Evolutionary conservation across 2,329 filamentous ascomycete species (phyloP).

Genomic region (Calcarisporium arbuscula): DNA sequence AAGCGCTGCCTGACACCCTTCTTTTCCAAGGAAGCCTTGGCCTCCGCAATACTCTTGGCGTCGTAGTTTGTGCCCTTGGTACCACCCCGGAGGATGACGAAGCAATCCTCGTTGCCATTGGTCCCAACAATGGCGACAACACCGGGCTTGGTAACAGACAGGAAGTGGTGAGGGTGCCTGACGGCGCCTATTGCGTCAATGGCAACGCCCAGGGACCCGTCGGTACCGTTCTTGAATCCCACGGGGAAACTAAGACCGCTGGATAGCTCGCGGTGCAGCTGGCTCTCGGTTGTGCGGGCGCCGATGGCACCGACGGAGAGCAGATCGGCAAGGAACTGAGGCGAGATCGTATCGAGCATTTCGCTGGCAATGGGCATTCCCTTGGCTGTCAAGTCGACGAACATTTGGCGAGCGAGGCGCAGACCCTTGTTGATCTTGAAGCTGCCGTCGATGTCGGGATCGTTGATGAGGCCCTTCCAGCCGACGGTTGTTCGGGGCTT

Average conservation of each 20-base stretch:
- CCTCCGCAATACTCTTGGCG: constrained; percentile 72
- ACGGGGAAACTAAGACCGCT: constrained; percentile 94
- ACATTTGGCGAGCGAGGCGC: constrained; percentile 78
- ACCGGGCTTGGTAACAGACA: constrained; percentile 94
- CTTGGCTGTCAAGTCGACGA: constrained; percentile 82
- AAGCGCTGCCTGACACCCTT: constrained; percentile 69
- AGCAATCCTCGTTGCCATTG: constrained; percentile 92
- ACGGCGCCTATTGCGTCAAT: constrained; percentile 95
- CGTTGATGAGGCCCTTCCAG: constrained; percentile 98
- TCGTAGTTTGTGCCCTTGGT: constrained; percentile 94
- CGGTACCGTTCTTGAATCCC: constrained; percentile 99
- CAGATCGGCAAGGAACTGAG: constrained; percentile 91
- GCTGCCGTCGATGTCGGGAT: constrained; percentile 95
- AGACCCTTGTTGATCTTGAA: constrained; percentile 99
- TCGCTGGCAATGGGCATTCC: constrained; percentile 96
- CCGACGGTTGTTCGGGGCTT: constrained; percentile 97
- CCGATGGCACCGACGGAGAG: constrained; percentile 89
- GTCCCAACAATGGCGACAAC: constrained; percentile 93
- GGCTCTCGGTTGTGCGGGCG: constrained; percentile 92
- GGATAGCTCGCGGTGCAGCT: constrained; percentile 90
- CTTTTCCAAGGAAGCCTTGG: constrained; percentile 71
- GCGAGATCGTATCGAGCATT: constrained; percentile 97
- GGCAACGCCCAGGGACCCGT: constrained; percentile 81
- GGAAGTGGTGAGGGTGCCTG: constrained; percentile 88
- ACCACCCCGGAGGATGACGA: constrained; percentile 89